These are phyloP conservation scores for Stephania yunnanensis DNA, from an alignment of 164 flowering plant genomes.

Conservation along the genomic window DNA sequence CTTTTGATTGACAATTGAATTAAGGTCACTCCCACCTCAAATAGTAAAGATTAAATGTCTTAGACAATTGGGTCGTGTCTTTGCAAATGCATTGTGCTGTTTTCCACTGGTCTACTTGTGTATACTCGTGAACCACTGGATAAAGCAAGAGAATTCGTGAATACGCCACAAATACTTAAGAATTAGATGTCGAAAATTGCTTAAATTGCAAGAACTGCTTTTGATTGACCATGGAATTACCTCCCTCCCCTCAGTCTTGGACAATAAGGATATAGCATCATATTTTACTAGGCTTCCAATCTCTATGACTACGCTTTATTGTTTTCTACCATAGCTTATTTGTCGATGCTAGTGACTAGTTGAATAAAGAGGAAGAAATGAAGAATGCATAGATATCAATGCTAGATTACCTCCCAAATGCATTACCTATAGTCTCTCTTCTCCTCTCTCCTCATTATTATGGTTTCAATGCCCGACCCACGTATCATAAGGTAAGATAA, in stretches of 20 bases:
- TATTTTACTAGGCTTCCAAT: too few species aligned
- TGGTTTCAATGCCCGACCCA: neutral
- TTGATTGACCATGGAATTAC: too few species aligned
- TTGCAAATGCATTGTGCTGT: neutral
- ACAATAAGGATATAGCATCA: too few species aligned
- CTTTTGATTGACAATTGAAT: neutral
- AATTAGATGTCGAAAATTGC: neutral
- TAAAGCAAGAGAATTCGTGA: neutral
- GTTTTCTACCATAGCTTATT: neutral
- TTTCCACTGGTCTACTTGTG: neutral
- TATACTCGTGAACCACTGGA: neutral
- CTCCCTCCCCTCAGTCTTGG: too few species aligned
- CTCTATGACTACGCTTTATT: neutral
- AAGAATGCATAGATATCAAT: too few species aligned
- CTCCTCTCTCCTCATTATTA: neutral
- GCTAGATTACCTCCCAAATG: too few species aligned
- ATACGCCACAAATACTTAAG: neutral
- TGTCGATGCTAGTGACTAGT: neutral
- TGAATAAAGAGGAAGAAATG: neutral
- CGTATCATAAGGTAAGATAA: neutral
- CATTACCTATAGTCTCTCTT: too few species aligned
- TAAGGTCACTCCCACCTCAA: neutral
- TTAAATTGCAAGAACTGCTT: neutral
- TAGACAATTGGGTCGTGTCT: neutral
- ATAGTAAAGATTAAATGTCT: neutral